These are phyloP conservation scores for Hansenula lynferdii DNA, from an alignment of 1,139 yeast genomes.

Conservation along the genomic window DNA sequence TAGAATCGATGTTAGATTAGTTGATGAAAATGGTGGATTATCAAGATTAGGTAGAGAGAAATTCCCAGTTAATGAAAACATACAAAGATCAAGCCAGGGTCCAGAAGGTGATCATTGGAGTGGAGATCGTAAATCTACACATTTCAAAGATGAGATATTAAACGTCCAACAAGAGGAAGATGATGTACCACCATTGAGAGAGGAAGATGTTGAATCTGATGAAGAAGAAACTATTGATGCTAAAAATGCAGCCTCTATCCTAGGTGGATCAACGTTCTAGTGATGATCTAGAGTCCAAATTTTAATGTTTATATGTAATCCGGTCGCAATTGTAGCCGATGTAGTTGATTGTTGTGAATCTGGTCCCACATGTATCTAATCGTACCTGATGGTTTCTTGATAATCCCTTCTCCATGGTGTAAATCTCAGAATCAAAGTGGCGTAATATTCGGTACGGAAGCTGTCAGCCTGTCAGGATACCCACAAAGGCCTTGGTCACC, in stretches of 20 bases:
- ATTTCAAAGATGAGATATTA: constrained; percentile 21
- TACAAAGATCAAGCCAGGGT: constrained; percentile 39
- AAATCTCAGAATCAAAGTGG: no score
- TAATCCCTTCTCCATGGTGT: no score
- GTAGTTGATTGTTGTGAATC: no score
- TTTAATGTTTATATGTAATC: no score
- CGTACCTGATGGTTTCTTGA: no score
- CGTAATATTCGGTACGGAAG: no score
- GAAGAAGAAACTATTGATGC: constrained; percentile 56
- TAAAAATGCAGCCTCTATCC: constrained; percentile 70
- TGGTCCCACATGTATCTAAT: no score
- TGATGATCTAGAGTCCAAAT: no score
- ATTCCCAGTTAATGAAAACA: constrained; percentile 33
- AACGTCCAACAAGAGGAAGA: constrained; percentile 22
- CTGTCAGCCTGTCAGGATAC: no score
- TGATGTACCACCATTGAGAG: constrained; percentile 15
- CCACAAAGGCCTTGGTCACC: no score
- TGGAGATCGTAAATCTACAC: constrained; percentile 40
- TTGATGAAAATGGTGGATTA: constrained; percentile 77
- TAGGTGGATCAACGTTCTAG: constrained; percentile 73
- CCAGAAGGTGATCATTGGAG: constrained; percentile 60
- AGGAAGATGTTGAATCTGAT: constrained; percentile 17
- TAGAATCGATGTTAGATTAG: constrained; percentile 67
- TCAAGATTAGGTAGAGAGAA: constrained; percentile 78
- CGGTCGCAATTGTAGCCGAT: no score